Evolutionary conservation across 805 yeast genomes (phyloP).

Genomic region (Schizosaccharomyces cryophilus): DNA sequence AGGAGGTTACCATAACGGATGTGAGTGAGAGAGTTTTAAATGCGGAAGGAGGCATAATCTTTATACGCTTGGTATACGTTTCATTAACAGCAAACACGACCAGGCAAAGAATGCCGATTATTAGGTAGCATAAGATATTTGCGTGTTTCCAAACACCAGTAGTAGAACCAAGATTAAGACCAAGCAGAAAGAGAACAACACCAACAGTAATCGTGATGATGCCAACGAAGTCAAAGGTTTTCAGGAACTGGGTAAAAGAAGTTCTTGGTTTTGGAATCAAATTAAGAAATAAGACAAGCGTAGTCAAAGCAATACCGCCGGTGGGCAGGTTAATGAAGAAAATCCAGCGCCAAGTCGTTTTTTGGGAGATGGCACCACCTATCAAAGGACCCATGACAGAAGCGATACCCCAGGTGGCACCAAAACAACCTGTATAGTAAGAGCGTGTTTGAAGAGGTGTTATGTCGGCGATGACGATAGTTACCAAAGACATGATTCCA

Average conservation of each 20-base stretch:
- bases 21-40: neutral
- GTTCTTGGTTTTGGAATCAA: conserved; percentile 18
- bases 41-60: neutral
- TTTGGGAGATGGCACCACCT: conserved; percentile 25
- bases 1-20: neutral
- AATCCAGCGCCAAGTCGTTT: conserved; percentile 27
- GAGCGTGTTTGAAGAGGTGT: conserved; percentile 20
- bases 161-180: conserved; percentile 38
- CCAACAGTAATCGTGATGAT: conserved; percentile 24
- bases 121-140: conserved; percentile 15
- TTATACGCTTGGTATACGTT: neutral
- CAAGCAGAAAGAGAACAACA: conserved; percentile 27
- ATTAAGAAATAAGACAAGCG: conserved; percentile 12
- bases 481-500: conserved; percentile 32
- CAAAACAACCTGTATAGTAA: conserved; percentile 11
- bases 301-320: conserved; percentile 13
- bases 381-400: conserved; percentile 32
- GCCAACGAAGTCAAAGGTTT: conserved; percentile 30
- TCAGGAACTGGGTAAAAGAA: conserved; percentile 18
- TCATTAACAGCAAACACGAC: neutral
- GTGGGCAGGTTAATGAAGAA: conserved; percentile 26
- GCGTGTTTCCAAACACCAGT: conserved; percentile 30
- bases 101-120: neutral
- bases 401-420: conserved; percentile 13
- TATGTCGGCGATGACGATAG: conserved; percentile 32